Percentiles rank a stretch among this genome's conserved stretches.
Evolutionary conservation across 352 stramenopile genomes (phyloP).

Genomic region (Plasmopara viticola): DNA sequence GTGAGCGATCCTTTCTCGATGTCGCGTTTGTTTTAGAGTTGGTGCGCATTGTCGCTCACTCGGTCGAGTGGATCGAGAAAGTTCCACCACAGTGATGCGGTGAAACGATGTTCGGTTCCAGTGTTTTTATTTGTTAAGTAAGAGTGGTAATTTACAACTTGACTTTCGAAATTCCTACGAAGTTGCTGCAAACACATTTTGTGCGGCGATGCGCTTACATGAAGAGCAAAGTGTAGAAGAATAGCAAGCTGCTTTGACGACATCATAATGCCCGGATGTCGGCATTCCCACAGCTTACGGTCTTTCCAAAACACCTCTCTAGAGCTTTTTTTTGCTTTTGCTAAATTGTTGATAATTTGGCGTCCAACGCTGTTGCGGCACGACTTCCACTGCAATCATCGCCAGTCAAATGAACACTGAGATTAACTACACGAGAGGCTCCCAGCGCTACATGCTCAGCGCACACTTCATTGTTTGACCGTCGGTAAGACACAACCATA

Average conservation of each 20-base stretch:
- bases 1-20: slow-evolving; percentile 6
- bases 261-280: slow-evolving; percentile 28
- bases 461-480: slow-evolving; percentile 37
- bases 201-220: slow-evolving; percentile 28
- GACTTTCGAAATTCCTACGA: slow-evolving; percentile 21
- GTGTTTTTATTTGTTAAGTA: background rate
- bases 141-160: slow-evolving; percentile 7
- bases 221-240: slow-evolving; percentile 34
- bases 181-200: slow-evolving; percentile 23
- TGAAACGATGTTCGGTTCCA: background rate
- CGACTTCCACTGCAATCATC: background rate
- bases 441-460: slow-evolving; percentile 25
- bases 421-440: slow-evolving; percentile 5
- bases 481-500: slow-evolving; percentile 62
- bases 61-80: slow-evolving; percentile 18
- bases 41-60: background rate
- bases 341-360: background rate
- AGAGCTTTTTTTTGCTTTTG: slow-evolving; percentile 7
- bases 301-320: slow-evolving; percentile 29
- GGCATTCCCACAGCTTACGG: slow-evolving; percentile 39
- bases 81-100: slow-evolving; percentile 19
- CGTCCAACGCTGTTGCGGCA: background rate
- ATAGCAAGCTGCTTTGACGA: slow-evolving; percentile 49
- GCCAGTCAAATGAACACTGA: background rate
- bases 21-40: slow-evolving; percentile 1